Evolutionary conservation across 164 flowering plant species (phyloP).

Genomic region (Vitis cinerea): DNA sequence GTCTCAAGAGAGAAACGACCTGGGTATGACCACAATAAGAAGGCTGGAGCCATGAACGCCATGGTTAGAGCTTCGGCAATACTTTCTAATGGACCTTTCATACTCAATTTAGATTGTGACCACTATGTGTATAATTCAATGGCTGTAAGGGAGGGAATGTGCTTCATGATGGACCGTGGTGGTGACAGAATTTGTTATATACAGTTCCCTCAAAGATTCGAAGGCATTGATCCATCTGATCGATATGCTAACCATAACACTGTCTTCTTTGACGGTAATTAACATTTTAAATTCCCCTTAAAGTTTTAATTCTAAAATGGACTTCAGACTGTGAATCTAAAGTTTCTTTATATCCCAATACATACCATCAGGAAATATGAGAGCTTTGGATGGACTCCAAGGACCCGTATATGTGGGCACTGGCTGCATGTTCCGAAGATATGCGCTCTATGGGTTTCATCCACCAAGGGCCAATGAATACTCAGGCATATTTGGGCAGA

Average conservation of each 20-base stretch:
- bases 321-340: not conserved
- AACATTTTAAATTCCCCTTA: not conserved
- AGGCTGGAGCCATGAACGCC: conserved; percentile 82
- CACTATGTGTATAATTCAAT: conserved; percentile 57
- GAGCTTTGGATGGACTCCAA: conserved; percentile 87
- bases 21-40: conserved; percentile 66
- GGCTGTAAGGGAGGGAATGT: conserved; percentile 65
- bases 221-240: conserved; percentile 76
- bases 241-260: conserved; percentile 76
- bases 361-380: conserved; percentile 51
- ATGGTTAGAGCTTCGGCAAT: conserved; percentile 71
- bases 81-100: conserved; percentile 67
- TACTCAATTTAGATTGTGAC: conserved; percentile 69
- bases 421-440: conserved; percentile 83
- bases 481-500: conserved; percentile 53
- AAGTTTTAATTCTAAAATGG: no score
- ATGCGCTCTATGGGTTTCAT: conserved; percentile 75
- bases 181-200: conserved; percentile 69
- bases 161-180: conserved; percentile 80
- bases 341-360: not conserved
- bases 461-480: conserved; percentile 83
- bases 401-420: conserved; percentile 96
- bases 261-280: conserved; percentile 65
- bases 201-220: conserved; percentile 72
- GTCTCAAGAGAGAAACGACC: conserved; percentile 67